Percentiles rank a stretch among this genome's conserved stretches.
Evolutionary conservation across 176 grass and related monocot species (phyloP).

Genomic region (Musa itinerans): DNA sequence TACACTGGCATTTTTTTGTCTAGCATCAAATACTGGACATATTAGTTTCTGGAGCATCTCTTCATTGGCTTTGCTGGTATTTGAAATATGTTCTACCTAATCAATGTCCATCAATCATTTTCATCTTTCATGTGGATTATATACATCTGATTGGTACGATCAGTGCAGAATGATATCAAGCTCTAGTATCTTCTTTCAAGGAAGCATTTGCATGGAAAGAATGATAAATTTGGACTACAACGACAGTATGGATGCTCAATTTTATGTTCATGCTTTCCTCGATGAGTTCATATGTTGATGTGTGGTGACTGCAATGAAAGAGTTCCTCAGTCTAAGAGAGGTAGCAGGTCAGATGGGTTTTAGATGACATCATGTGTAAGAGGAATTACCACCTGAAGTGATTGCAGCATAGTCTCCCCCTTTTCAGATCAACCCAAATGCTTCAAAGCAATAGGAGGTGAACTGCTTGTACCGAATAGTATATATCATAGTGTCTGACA

Average conservation of each 20-base stretch:
- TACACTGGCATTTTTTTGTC: background rate
- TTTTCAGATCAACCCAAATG: background rate
- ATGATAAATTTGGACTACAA: too few relatives aligned
- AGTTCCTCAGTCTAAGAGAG: too few relatives aligned
- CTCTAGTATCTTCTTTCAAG: too few relatives aligned
- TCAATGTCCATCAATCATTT: too few relatives aligned
- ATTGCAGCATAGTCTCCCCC: background rate
- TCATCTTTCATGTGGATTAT: too few relatives aligned
- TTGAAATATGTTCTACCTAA: too few relatives aligned
- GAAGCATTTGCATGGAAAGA: too few relatives aligned
- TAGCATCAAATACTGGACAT: background rate
- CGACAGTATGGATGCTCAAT: background rate
- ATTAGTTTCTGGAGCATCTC: background rate
- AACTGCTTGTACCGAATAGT: background rate
- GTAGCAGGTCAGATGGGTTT: background rate
- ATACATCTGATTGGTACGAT: too few relatives aligned
- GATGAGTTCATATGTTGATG: background rate
- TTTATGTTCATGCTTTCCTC: background rate
- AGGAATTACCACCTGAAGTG: background rate
- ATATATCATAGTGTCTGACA: background rate
- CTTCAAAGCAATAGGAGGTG: background rate
- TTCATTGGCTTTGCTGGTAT: too few relatives aligned
- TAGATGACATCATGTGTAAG: background rate
- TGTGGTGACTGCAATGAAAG: background rate
- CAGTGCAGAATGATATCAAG: too few relatives aligned